phyloP scores from a whole-genome alignment of 148 eudicot genomes.

The Dysphania ambrosioides region DNA sequence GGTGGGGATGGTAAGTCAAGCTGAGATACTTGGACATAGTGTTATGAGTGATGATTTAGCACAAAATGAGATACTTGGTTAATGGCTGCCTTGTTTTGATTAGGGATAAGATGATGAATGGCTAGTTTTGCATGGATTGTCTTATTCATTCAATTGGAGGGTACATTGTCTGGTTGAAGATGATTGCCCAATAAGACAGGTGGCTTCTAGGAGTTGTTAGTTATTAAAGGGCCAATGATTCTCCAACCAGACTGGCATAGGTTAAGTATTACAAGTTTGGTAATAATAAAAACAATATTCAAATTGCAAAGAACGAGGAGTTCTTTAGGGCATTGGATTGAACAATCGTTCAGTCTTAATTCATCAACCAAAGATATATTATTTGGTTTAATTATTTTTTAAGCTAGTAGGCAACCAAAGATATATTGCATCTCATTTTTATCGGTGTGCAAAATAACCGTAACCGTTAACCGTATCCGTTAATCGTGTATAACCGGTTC shows the following conservation, averaged over 20 bases:
- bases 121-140: conserved; percentile 20
- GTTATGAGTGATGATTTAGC: background rate
- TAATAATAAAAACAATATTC: too few relatives aligned
- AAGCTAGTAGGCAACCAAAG: too few relatives aligned
- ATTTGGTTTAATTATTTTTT: too few relatives aligned
- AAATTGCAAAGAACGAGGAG: too few relatives aligned
- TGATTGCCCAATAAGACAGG: conserved; percentile 1
- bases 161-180: background rate
- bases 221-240: background rate
- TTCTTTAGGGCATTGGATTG: too few relatives aligned
- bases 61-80: background rate
- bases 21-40: conserved; percentile 54
- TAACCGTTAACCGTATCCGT: too few relatives aligned
- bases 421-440: too few relatives aligned
- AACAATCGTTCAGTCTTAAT: too few relatives aligned
- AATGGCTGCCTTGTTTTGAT: conserved; percentile 20
- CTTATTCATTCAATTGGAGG: conserved; percentile 7
- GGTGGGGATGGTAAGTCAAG: conserved; percentile 40
- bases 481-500: too few relatives aligned
- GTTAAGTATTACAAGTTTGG: background rate
- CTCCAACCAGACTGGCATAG: background rate
- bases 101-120: conserved; percentile 35
- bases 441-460: too few relatives aligned
- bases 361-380: too few relatives aligned
- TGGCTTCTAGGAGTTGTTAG: background rate